Evolutionary conservation across 768 basidiomycete species (phyloP).

Genomic region (Mycena maculata): DNA sequence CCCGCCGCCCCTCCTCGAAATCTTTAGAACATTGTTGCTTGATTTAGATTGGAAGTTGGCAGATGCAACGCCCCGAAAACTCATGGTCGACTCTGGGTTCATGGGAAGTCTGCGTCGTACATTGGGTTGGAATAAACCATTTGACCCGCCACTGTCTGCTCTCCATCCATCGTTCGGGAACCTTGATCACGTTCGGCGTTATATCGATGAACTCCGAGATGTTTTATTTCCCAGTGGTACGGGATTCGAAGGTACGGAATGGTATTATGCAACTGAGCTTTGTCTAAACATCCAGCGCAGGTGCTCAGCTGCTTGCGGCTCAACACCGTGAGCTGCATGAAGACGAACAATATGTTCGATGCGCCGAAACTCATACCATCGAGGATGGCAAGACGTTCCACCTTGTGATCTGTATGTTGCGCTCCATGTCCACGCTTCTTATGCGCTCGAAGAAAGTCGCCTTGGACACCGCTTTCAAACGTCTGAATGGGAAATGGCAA

Average conservation of each 20-base stretch:
- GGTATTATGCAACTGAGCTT: background rate
- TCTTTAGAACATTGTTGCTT: conserved; percentile 31
- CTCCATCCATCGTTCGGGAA: conserved; percentile 26
- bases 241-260: conserved; percentile 37
- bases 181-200: conserved; percentile 36
- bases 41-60: conserved; percentile 41
- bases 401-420: conserved; percentile 41
- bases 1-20: conserved; percentile 16
- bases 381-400: conserved; percentile 10
- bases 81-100: conserved; percentile 40
- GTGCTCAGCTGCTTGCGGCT: conserved; percentile 18
- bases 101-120: conserved; percentile 25
- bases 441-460: conserved; percentile 13
- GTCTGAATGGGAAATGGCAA: conserved; percentile 5
- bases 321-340: conserved; percentile 21
- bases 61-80: conserved; percentile 43
- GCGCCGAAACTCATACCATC: conserved; percentile 30
- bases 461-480: conserved; percentile 17
- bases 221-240: conserved; percentile 38
- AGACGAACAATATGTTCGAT: conserved; percentile 36
- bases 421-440: conserved; percentile 33
- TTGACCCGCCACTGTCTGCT: conserved; percentile 4
- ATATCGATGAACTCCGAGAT: conserved; percentile 35
- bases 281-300: background rate
- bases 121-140: conserved; percentile 34